Evolutionary conservation across 1,284 basidiomycete genomes (phyloP), one percentile per base, ranked within the genome.

Genomic region (Naganishia sp.): DNA sequence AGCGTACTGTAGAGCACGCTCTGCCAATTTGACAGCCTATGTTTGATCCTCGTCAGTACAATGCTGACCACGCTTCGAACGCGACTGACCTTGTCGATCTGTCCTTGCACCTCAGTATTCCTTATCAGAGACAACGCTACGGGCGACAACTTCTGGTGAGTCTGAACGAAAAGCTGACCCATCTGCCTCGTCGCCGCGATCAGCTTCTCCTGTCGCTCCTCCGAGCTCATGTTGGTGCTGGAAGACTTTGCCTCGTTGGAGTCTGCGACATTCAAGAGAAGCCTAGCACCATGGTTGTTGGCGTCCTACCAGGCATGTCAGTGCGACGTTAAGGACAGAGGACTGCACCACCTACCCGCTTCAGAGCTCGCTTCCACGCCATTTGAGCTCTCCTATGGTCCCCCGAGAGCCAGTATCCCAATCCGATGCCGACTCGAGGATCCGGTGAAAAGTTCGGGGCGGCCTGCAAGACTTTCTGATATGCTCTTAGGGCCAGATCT

Each of bases 401-500:
- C 63, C 89, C 89, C 78, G 95, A 82, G 11, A 89, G 85, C 90
- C 90, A 96, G 21, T 92, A 83, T 77, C 94, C 95, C 9, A 96
- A 81, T 10, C 94, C 94, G 45, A 97, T 91, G 18, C 94, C 94
- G 70, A 96, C 90, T 17, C 94, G 85, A 35, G 94, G 94, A 76
- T 97, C 94, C 0, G 94, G 94, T 25, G 84, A 81, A 78, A 89
- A 90, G 15, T 84, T 79, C 0, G 94, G 92, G 61, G 86, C 87
- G 51, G 90, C 83, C 50, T 84, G 81, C 17, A 97, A 83, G 15
- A 94, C 87, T 65, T 87, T 86, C 76, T 95, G 94, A 77, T 95
- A 96, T 9, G 72, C 68, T 10, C 71, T 69, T 18, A 79, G 72
- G 13, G 73, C 75, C 15, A 76, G 70, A 35, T 49, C 42, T 2